These are phyloP conservation scores for Paradendryphiella salina DNA, from an alignment of 2,329 filamentous ascomycete species.

Conservation along the genomic window DNA sequence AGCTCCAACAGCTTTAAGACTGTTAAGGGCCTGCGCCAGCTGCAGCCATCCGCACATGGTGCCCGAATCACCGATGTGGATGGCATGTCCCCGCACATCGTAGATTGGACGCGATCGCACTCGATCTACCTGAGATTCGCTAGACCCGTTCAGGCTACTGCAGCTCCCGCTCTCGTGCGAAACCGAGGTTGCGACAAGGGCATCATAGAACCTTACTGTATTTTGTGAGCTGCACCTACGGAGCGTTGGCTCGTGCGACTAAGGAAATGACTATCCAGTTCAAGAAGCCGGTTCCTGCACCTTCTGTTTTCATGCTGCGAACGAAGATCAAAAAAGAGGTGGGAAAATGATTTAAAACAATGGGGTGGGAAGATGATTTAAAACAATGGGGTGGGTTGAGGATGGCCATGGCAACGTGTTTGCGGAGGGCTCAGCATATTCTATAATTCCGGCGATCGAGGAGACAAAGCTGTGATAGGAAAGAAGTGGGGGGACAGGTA, in stretches of 20 bases:
- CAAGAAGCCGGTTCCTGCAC: constrained; percentile 29
- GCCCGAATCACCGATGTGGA: neutral
- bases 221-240: constrained; percentile 10
- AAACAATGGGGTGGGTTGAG: constrained; percentile 28
- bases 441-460: constrained; percentile 11
- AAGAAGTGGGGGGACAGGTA: no score
- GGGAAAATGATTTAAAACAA: constrained; percentile 28
- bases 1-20: constrained; percentile 16
- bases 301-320: constrained; percentile 25
- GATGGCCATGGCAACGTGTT: constrained; percentile 31
- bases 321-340: constrained; percentile 27
- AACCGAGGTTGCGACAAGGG: no score
- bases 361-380: constrained; percentile 30
- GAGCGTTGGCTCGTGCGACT: constrained; percentile 19
- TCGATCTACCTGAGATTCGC: neutral
- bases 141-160: no score
- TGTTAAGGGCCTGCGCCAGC: constrained; percentile 12
- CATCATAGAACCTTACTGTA: no score
- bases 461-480: neutral
- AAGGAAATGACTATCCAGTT: constrained; percentile 32
- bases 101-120: neutral
- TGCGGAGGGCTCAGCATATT: constrained; percentile 26
- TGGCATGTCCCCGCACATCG: neutral
- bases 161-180: no score
- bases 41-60: constrained; percentile 2